phyloP scores from a whole-genome alignment of 1,284 basidiomycete species.

The Cutaneotrichosporon sp. region DNA sequence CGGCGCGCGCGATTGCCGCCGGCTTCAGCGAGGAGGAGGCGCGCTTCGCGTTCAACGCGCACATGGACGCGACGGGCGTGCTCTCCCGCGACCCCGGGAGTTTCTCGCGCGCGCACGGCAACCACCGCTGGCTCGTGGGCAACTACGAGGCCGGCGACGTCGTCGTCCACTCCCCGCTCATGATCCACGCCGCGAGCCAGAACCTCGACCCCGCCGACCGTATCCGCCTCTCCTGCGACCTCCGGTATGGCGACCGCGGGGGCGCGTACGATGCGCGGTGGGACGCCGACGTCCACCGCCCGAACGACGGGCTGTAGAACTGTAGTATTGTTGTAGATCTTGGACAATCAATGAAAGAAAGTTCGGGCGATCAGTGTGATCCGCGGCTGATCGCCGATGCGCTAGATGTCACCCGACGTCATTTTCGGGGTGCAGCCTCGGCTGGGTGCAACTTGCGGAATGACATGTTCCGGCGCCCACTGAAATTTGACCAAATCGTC shows the following conservation, averaged over 20 bases:
- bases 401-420: too few species aligned
- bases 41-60: conserved; percentile 30
- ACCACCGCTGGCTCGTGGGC: conserved; percentile 23
- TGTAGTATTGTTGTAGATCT: too few species aligned
- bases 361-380: too few species aligned
- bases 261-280: conserved; percentile 12
- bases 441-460: too few species aligned
- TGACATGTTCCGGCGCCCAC: too few species aligned
- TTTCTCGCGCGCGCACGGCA: conserved; percentile 3
- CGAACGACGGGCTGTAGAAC: conserved; percentile 7
- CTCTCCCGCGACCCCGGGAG: conserved; percentile 4
- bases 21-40: conserved; percentile 23
- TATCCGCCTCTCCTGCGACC: conserved; percentile 18
- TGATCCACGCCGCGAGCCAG: conserved; percentile 14
- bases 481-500: too few species aligned
- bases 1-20: background rate
- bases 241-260: conserved; percentile 16
- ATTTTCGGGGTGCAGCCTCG: too few species aligned
- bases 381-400: too few species aligned
- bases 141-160: conserved; percentile 27
- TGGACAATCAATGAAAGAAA: too few species aligned
- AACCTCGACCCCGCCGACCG: conserved; percentile 15
- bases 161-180: conserved; percentile 24
- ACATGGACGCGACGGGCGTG: conserved; percentile 12
- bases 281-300: conserved; percentile 1